Percentiles rank a stretch among this genome's conserved stretches.
These are phyloP conservation scores for Alternaria dauci DNA, from an alignment of 2,329 filamentous ascomycete species.

Conservation along the genomic window DNA sequence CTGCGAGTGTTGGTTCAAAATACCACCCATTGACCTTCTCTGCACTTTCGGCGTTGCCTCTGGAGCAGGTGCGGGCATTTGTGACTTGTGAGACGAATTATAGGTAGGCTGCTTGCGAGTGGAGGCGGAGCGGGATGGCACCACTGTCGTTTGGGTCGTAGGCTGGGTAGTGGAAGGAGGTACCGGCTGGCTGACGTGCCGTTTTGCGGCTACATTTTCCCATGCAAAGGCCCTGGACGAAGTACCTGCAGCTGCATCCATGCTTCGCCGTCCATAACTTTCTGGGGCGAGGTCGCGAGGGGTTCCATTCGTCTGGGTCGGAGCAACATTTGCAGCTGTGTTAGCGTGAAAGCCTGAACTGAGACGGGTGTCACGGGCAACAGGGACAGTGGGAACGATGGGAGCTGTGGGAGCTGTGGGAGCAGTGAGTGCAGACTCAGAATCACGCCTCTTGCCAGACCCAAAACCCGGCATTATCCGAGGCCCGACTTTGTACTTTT, in stretches of 20 bases:
- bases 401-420: slow-evolving; percentile 21
- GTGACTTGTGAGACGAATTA: slow-evolving; percentile 48
- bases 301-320: slow-evolving; percentile 17
- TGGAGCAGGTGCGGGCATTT: slow-evolving; percentile 34
- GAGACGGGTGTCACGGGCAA: slow-evolving; percentile 23
- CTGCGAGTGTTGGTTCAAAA: slow-evolving; percentile 42
- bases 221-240: slow-evolving; percentile 29
- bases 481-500: slow-evolving; percentile 48
- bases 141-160: slow-evolving; percentile 23
- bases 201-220: slow-evolving; percentile 31
- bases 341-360: slow-evolving; percentile 42
- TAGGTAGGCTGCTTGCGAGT: slow-evolving; percentile 37
- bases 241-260: slow-evolving; percentile 26
- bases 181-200: slow-evolving; percentile 43
- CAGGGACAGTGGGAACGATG: slow-evolving; percentile 7
- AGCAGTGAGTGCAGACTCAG: slow-evolving; percentile 22
- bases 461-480: slow-evolving; percentile 42
- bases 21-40: slow-evolving; percentile 44
- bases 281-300: slow-evolving; percentile 19
- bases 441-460: slow-evolving; percentile 33
- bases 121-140: slow-evolving; percentile 35
- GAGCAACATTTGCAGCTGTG: slow-evolving; percentile 18
- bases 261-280: slow-evolving; percentile 25
- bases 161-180: slow-evolving; percentile 24
- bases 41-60: slow-evolving; percentile 34